Evolutionary conservation across 163 green algal species (phyloP).

Genomic region (Picocystis sp.): DNA sequence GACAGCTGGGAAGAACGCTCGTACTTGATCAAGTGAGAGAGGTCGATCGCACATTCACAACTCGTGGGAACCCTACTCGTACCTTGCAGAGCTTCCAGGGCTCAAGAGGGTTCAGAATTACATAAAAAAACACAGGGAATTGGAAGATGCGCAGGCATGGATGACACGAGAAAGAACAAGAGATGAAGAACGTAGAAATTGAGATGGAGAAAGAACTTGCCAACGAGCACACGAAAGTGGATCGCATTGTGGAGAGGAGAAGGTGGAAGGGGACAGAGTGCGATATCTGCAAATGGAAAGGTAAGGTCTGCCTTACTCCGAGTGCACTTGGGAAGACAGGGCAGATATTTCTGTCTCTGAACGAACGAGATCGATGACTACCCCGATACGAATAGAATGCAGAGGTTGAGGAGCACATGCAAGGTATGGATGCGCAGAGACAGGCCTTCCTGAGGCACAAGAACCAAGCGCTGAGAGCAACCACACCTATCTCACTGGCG

Average conservation of each 20-base stretch:
- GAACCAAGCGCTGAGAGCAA: slow-evolving; percentile 41
- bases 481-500: slow-evolving; percentile 52
- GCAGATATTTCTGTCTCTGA: slow-evolving; percentile 29
- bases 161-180: slow-evolving; percentile 55
- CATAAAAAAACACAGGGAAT: slow-evolving; percentile 49
- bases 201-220: slow-evolving; percentile 82
- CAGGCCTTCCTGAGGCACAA: slow-evolving; percentile 28
- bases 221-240: slow-evolving; percentile 39
- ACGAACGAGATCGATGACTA: slow-evolving; percentile 18
- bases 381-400: slow-evolving; percentile 16
- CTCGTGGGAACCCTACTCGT: slow-evolving; percentile 50
- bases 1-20: slow-evolving; percentile 44
- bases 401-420: slow-evolving; percentile 24
- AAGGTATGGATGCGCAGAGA: slow-evolving; percentile 35
- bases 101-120: slow-evolving; percentile 91
- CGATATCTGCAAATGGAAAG: slow-evolving; percentile 73
- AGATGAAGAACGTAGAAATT: slow-evolving; percentile 66
- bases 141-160: slow-evolving; percentile 8
- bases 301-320: slow-evolving; percentile 63
- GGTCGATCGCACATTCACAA: slow-evolving; percentile 69
- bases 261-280: slow-evolving; percentile 14
- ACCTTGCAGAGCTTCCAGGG: slow-evolving; percentile 48
- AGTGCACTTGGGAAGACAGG: slow-evolving; percentile 60
- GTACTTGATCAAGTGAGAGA: slow-evolving; percentile 90
- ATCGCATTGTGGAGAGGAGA: slow-evolving; percentile 18